These are phyloP conservation scores for Apiospora kogelbergensis DNA, from an alignment of 2,329 filamentous ascomycete species.

Conservation along the genomic window DNA sequence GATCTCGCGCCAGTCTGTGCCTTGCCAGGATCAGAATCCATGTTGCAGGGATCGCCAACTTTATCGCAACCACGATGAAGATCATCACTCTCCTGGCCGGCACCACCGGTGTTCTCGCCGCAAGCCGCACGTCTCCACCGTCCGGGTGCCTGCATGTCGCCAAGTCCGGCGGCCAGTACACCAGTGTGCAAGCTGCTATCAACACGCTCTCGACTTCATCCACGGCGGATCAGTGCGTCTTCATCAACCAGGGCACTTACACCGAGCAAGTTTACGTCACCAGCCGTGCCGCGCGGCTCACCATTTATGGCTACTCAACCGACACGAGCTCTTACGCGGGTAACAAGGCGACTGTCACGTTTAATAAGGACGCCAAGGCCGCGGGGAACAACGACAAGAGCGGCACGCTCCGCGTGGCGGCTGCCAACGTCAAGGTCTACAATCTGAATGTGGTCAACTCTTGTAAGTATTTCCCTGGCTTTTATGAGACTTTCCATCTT, in stretches of 20 bases:
- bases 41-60: background rate
- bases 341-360: conserved; percentile 58
- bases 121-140: conserved; percentile 39
- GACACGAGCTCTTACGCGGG: conserved; percentile 49
- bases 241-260: conserved; percentile 62
- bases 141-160: conserved; percentile 50
- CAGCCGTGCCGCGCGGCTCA: conserved; percentile 45
- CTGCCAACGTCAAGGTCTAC: conserved; percentile 57
- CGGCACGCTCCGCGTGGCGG: conserved; percentile 43
- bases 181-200: conserved; percentile 54
- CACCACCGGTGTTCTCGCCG: conserved; percentile 24
- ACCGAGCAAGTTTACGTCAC: conserved; percentile 58
- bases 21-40: too few species aligned
- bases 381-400: conserved; percentile 53
- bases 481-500: too few species aligned
- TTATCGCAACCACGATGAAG: conserved; percentile 8
- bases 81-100: conserved; percentile 1
- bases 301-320: conserved; percentile 59
- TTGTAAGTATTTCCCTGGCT: conserved; percentile 22
- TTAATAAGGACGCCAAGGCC: conserved; percentile 44
- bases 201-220: conserved; percentile 54
- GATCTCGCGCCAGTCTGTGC: background rate
- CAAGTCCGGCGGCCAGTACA: conserved; percentile 36
- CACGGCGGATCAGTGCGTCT: conserved; percentile 56
- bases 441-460: conserved; percentile 56